phyloP scores from a whole-genome alignment of 192 early-diverging fungal species.

The Backusella tuberculispora region DNA sequence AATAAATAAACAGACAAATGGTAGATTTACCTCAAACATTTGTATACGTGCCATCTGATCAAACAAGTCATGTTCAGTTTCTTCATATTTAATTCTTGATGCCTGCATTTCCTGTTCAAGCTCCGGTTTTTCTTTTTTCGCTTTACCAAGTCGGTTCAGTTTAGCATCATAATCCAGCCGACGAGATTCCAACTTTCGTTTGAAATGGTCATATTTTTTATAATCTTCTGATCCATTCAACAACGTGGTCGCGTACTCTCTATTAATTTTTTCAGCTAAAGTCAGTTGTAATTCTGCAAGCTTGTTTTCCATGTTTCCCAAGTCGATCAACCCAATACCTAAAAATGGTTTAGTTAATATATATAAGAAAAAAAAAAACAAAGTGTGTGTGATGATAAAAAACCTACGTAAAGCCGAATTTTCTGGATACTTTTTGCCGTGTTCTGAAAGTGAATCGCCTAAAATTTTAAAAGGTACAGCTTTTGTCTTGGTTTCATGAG shows the following conservation, averaged over 20 bases:
- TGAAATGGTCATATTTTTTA: conserved; percentile 61
- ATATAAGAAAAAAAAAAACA: conserved; percentile 21
- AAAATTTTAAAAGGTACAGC: conserved; percentile 65
- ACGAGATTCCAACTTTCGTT: conserved; percentile 87
- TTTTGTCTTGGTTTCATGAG: conserved; percentile 65
- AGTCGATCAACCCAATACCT: conserved; percentile 55
- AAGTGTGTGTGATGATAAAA: conserved; percentile 3
- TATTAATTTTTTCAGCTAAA: conserved; percentile 42
- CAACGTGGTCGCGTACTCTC: conserved; percentile 44
- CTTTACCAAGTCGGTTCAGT: conserved; percentile 83
- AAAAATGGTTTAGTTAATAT: conserved; percentile 27
- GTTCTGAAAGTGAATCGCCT: conserved; percentile 64
- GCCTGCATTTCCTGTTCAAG: conserved; percentile 90
- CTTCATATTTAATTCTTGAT: conserved; percentile 93
- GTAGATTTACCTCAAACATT: conserved; percentile 74
- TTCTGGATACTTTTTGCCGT: conserved; percentile 53
- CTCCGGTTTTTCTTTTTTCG: conserved; percentile 89
- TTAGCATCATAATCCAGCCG: conserved; percentile 94
- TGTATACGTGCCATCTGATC: conserved; percentile 82
- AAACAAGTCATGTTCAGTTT: conserved; percentile 77
- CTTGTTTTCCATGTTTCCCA: conserved; percentile 51
- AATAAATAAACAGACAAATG: neutral
- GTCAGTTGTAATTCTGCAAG: conserved; percentile 53
- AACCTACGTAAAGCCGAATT: conserved; percentile 47
- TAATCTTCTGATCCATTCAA: conserved; percentile 51